phyloP scores from a whole-genome alignment of 805 yeast genomes.

The Cyberlindnera maclurae region DNA sequence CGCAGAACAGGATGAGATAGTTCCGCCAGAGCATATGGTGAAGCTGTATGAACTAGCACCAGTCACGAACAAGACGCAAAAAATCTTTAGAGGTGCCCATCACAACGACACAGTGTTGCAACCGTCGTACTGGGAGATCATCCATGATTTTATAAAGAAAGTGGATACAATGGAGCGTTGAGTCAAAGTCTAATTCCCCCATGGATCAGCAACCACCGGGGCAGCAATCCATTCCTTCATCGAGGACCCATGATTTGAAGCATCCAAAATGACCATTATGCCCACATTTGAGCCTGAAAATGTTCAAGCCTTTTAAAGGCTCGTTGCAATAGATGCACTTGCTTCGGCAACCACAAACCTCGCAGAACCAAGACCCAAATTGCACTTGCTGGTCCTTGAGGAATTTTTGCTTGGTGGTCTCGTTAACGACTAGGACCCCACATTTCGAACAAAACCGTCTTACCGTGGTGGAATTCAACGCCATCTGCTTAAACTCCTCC shows the following conservation, averaged over 20 bases:
- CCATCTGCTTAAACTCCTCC: conserved; percentile 20
- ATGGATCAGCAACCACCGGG: conserved; percentile 53
- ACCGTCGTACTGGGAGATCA: conserved; percentile 69
- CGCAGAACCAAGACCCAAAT: conserved; percentile 84
- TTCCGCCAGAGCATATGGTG: conserved; percentile 82
- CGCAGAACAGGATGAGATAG: conserved; percentile 80
- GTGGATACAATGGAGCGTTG: background rate
- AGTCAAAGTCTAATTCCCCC: background rate
- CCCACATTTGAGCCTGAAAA: conserved; percentile 64
- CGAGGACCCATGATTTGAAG: conserved; percentile 68
- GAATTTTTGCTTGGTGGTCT: conserved; percentile 37
- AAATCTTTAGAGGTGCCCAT: conserved; percentile 49
- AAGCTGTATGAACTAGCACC: conserved; percentile 46
- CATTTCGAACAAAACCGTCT: conserved; percentile 60
- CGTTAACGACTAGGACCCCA: conserved; percentile 52
- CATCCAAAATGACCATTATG: conserved; percentile 85
- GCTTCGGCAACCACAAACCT: conserved; percentile 44
- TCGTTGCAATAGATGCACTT: conserved; percentile 68
- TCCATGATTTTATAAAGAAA: conserved; percentile 46
- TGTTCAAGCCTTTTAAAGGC: conserved; percentile 66
- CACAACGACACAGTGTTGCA: conserved; percentile 83
- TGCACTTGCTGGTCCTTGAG: conserved; percentile 24
- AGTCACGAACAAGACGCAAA: conserved; percentile 42
- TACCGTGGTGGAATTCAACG: conserved; percentile 28
- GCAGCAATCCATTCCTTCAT: conserved; percentile 58